Base-by-base conservation (phyloP, 2,329 filamentous ascomycete species). In the Botrytis cinerea region DNA sequence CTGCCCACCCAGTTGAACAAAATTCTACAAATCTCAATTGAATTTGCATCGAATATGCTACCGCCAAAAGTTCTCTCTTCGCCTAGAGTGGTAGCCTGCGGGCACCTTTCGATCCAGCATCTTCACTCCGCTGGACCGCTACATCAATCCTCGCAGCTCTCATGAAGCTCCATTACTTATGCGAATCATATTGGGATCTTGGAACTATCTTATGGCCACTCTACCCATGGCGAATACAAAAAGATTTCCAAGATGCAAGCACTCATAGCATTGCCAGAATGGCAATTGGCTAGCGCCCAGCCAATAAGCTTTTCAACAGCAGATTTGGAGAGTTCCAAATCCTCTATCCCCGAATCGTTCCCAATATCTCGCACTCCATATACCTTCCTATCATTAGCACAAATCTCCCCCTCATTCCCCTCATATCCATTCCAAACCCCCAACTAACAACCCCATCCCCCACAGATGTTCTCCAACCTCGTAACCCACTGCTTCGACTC, bases 401-500 rank as follows among this genome's bases (percentile, higher is more conserved):
- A 66, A 32, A 8, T 46, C 45, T n/a, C 35, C 9, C n/a, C n/a
- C 40, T 54, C 35, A 5, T 16, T 28, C n/a, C 66, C n/a, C 40
- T 14, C 5, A 43, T 43, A 16, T 5, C 14, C 43, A 45, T 45
- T 14, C 48, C 5, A n/a, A 54, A 7, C 4, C 12, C 16, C 51
- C 38, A 45, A 59, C 62, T 60, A 67, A 72, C 20, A 61, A 35
- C 28, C 66, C 25, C 18, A 25, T 28, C 45, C 45, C 28, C 43
- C 32, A 32, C n/a, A 89, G 87, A 85, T 89, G 83, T 89, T 88
- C 80, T 86, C 85, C 80, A 91, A 89, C 84, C 87, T 93, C 72
- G 92, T 94, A 80, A 91, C 94, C 83, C 89, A 91, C 85, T 99
- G 96, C 90, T 99, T 99, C 88, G 91, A 93, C 83, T 92, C 96